Evolutionary conservation across 1,139 yeast genomes (phyloP).

Genomic region (Petasospora rhodanensis): DNA sequence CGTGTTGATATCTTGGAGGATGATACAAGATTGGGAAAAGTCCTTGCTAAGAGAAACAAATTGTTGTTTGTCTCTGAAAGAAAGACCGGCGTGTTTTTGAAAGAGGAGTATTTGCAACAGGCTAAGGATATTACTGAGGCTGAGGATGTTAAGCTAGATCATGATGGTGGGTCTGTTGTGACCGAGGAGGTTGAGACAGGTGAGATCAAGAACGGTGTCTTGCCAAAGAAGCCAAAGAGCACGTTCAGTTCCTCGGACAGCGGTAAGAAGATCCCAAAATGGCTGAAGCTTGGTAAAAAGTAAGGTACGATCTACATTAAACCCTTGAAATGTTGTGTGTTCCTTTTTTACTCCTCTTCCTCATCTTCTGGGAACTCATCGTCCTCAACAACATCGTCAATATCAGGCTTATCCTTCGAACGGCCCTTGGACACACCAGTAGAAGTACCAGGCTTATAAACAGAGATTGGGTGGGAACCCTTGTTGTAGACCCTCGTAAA

Average conservation of each 20-base stretch:
- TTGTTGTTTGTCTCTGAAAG: conserved; percentile 26
- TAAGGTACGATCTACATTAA: no score
- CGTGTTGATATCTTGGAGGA: conserved; percentile 26
- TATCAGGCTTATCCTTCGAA: conserved; percentile 44
- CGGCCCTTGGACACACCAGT: conserved; percentile 36
- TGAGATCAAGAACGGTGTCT: conserved; percentile 16
- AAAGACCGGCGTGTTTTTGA: conserved; percentile 22
- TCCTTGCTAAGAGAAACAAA: conserved; percentile 31
- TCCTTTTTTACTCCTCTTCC: conserved; percentile 3
- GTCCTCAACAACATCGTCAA: conserved; percentile 55
- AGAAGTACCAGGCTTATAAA: conserved; percentile 44
- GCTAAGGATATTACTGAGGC: conserved; percentile 37
- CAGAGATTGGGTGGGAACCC: conserved; percentile 78
- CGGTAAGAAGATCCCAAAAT: no score
- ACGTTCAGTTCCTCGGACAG: no score
- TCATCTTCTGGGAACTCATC: conserved; percentile 29
- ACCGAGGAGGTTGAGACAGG: conserved; percentile 5
- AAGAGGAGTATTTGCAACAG: conserved; percentile 28
- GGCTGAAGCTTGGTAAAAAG: no score
- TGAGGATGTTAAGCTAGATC: conserved; percentile 35
- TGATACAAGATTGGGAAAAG: conserved; percentile 18
- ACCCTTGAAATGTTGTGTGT: no score
- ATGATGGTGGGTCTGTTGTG: conserved; percentile 22
- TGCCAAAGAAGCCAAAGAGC: conserved; percentile 17
- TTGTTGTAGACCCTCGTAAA: conserved; percentile 83